Evolutionary conservation across 495 filamentous ascomycete species (phyloP).

Genomic region (Jackrogersella minutella): DNA sequence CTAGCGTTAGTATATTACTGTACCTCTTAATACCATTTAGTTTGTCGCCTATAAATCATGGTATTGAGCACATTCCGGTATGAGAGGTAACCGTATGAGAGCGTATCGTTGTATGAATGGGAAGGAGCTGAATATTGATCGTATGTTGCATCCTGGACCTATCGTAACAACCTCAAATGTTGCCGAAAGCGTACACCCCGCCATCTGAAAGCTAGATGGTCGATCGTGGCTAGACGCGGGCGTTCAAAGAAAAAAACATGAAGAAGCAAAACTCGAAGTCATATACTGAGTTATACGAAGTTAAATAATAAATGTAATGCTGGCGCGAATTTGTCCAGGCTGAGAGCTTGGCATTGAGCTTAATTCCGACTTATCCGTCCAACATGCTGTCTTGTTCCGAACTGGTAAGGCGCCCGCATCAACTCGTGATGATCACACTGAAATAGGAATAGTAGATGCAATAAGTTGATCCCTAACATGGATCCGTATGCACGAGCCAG

Average conservation of each 20-base stretch:
- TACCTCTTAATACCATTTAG: neutral
- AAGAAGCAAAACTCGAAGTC: neutral
- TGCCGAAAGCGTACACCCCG: too few species aligned
- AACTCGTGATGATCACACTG: neutral
- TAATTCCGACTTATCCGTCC: conserved; percentile 12
- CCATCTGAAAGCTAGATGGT: too few species aligned
- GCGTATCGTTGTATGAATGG: too few species aligned
- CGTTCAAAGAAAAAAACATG: too few species aligned
- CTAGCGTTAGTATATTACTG: conserved; percentile 4
- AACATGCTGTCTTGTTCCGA: neutral
- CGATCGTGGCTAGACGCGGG: too few species aligned
- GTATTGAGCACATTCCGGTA: neutral
- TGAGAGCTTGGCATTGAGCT: conserved; percentile 3
- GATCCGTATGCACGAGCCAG: too few species aligned
- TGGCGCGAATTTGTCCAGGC: neutral
- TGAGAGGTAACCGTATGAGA: neutral
- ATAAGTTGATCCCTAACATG: neutral
- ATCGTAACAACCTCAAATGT: too few species aligned
- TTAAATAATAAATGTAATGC: neutral
- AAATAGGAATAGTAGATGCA: neutral
- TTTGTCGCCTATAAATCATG: neutral
- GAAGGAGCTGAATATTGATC: too few species aligned
- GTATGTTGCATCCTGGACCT: too few species aligned
- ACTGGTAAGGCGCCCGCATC: neutral
- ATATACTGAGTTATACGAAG: too few species aligned